Evolutionary conservation across 2,329 filamentous ascomycete genomes (phyloP).

Genomic region (Clonostachys rosea): DNA sequence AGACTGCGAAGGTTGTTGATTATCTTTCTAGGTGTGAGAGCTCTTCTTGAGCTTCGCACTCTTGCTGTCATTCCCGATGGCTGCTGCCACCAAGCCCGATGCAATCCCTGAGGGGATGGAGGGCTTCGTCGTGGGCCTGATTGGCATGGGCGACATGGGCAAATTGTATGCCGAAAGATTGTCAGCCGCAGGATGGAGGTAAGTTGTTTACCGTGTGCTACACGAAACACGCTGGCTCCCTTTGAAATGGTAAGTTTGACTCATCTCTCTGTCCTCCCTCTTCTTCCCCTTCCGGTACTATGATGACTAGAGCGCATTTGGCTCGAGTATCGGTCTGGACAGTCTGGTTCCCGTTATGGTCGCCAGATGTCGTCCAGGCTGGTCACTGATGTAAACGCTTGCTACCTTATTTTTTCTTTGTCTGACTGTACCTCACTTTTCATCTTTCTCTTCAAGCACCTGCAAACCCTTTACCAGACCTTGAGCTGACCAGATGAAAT

Average conservation of each 20-base stretch:
- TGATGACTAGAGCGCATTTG: conserved; percentile 99
- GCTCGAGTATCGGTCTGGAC: conserved; percentile 87
- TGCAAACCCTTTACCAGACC: background rate
- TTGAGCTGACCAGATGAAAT: conserved; percentile 13
- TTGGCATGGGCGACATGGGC: conserved; percentile 99
- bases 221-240: background rate
- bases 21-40: too few relatives aligned
- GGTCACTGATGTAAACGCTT: conserved; percentile 98
- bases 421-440: background rate
- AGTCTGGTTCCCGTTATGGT: conserved; percentile 72
- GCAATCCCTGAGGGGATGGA: conserved; percentile 46
- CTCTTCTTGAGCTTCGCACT: background rate
- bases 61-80: conserved; percentile 13
- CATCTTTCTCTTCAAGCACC: too few relatives aligned
- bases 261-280: conserved; percentile 5
- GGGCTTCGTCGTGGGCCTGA: conserved; percentile 80
- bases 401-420: conserved; percentile 70
- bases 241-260: conserved; percentile 27
- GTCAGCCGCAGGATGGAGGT: conserved; percentile 95
- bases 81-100: conserved; percentile 8
- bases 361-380: conserved; percentile 49
- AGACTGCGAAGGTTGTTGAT: too few relatives aligned
- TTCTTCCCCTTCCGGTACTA: conserved; percentile 22
- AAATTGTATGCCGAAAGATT: conserved; percentile 94
- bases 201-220: conserved; percentile 16